phyloP scores from a whole-genome alignment of 2,329 filamentous ascomycete species.

The Curvularia verruculosa region DNA sequence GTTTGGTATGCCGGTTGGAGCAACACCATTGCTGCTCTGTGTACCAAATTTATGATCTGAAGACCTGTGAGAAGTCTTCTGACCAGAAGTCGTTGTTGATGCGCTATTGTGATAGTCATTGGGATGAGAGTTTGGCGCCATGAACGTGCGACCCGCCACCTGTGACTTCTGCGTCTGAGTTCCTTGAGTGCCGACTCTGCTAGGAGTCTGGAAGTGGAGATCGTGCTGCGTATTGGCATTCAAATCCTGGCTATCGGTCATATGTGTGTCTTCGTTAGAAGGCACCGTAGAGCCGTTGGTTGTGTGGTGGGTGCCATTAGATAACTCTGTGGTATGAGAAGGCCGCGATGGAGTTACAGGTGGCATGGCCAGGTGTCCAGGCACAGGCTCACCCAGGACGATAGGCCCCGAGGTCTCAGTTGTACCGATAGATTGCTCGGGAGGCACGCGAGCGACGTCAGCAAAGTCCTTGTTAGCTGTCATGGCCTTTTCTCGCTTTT shows the following conservation, averaged over 20 bases:
- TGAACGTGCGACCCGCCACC: slow-evolving; percentile 65
- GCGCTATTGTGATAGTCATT: slow-evolving; percentile 80
- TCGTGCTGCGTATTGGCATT: slow-evolving; percentile 41
- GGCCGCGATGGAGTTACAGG: slow-evolving; percentile 52
- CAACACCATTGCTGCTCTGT: slow-evolving; percentile 71
- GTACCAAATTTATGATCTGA: slow-evolving; percentile 74
- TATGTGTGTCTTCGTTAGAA: slow-evolving; percentile 53
- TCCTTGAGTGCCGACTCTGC: slow-evolving; percentile 46
- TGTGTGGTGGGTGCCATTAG: slow-evolving; percentile 60
- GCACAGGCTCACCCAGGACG: slow-evolving; percentile 67
- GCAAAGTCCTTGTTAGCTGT: slow-evolving; percentile 50
- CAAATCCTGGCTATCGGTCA: slow-evolving; percentile 52
- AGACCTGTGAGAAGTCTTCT: slow-evolving; percentile 77
- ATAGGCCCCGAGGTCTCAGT: slow-evolving; percentile 55
- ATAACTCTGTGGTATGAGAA: slow-evolving; percentile 59
- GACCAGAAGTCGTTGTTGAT: slow-evolving; percentile 82
- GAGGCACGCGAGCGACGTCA: slow-evolving; percentile 49
- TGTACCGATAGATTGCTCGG: slow-evolving; percentile 52
- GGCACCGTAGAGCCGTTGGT: slow-evolving; percentile 53
- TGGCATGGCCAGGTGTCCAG: slow-evolving; percentile 53
- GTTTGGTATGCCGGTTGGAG: slow-evolving; percentile 59
- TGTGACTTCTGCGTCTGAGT: slow-evolving; percentile 65
- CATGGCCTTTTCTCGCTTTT: slow-evolving; percentile 54
- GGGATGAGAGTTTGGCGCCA: slow-evolving; percentile 63
- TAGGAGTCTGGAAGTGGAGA: slow-evolving; percentile 42